Percentiles rank a stretch among this genome's conserved stretches.
Conservation (phyloP, 495 filamentous ascomycete species). For the Wilcoxina mikolae region DNA sequence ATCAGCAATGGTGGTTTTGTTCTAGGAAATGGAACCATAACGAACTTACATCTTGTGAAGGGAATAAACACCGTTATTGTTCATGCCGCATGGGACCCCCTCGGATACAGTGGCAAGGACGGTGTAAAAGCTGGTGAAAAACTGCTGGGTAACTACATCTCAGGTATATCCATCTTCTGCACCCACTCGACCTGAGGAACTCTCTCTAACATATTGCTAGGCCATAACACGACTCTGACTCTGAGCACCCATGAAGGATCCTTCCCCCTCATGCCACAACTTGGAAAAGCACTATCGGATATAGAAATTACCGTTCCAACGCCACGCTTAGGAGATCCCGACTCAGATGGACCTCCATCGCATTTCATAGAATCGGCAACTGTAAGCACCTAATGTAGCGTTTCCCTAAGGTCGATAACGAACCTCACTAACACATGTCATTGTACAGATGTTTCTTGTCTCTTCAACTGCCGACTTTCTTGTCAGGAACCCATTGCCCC, state of each 20-base stretch:
- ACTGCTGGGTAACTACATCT: conserved; percentile 71
- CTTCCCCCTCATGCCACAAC: conserved; percentile 55
- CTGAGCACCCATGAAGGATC: conserved; percentile 51
- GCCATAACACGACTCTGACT: conserved; percentile 62
- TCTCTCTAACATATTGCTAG: conserved; percentile 28
- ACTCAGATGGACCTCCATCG: conserved; percentile 34
- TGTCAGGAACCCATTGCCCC: conserved; percentile 58
- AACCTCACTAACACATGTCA: not conserved
- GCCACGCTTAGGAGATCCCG: conserved; percentile 41
- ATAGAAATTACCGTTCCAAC: conserved; percentile 53
- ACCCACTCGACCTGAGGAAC: not conserved
- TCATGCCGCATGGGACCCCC: conserved; percentile 60
- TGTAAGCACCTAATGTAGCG: conserved; percentile 62
- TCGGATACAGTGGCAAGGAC: conserved; percentile 41
- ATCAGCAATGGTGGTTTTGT: conserved; percentile 56
- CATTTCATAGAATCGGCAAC: conserved; percentile 75
- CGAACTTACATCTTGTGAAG: conserved; percentile 42
- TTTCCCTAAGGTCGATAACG: conserved; percentile 40
- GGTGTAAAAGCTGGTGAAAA: conserved; percentile 50
- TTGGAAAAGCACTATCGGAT: conserved; percentile 57
- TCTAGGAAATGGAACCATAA: conserved; percentile 56
- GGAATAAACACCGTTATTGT: conserved; percentile 60
- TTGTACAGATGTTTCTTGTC: conserved; percentile 56
- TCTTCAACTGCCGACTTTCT: conserved; percentile 78
- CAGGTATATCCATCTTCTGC: conserved; percentile 40